Base-by-base conservation (phyloP, 2,329 filamentous ascomycete genomes). In the Cadophora sp. region DNA sequence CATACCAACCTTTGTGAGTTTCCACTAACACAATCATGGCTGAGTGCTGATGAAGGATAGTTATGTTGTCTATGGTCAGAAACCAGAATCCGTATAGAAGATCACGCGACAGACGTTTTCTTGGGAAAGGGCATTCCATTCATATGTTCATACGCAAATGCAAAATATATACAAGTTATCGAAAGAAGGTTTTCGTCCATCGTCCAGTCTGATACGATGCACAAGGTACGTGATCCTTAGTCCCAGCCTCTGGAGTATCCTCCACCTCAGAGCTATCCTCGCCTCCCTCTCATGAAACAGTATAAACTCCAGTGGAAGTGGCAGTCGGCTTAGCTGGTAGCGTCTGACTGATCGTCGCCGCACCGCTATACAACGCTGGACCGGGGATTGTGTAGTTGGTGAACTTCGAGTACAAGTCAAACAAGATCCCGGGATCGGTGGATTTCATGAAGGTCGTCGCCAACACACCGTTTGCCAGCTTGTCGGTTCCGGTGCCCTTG, bases 401-500 rank as follows among this genome's bases (percentile, higher is more conserved):
- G 56, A 73, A 71, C 7, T 40, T 24, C 12, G 72, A 74, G 73
- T 83, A 84, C 65, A 83, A 73, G 68, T 79, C 74, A 51, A 77
- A 76, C 16, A 78, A 61, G 68, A 85, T 81, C 14, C 84, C 83
- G 0, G 81, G 74, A 60, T 83, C 81, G 8, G 73, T 78, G 1
- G 76, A 67, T 59, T 73, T 80, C 71, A 84, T 84, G 27, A 84
- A 79, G 16, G 75, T 75, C 8, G 78, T 81, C 16, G 77, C 83
- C 2, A 74, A 62, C 16, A 78, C 75, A 19, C 83, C 82, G 24
- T 76, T 69, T 27, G 75, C 77, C 56, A 59, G 14, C n/a, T 63
- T 53, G 12, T 63, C 61, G 16, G 79, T 79, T 8, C 83, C 83
- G 12, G 77, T 77, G 31, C 84, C 81, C 22, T 74, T 79, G 61